These are phyloP conservation scores for Asparagopsis taxiformis DNA, from an alignment of 31 red algal genomes.

Conservation along the genomic window DNA sequence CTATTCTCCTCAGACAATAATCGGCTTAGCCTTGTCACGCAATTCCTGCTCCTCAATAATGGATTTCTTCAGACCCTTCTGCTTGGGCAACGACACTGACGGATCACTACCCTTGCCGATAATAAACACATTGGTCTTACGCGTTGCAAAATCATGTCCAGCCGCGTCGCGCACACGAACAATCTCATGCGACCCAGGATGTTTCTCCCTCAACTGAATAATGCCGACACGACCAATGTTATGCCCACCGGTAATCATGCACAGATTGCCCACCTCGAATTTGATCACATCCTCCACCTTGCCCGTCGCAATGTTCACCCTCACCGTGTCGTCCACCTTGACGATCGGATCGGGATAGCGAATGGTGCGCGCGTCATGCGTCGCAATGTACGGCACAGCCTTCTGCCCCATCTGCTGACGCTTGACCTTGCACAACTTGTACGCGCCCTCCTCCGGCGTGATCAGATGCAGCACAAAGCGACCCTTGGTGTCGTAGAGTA, in stretches of 20 bases:
- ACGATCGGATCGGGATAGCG: constrained; percentile 92
- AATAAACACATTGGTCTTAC: constrained; percentile 91
- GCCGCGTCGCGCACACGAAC: constrained; percentile 83
- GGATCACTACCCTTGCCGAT: constrained; percentile 90
- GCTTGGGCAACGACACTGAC: constrained; percentile 76
- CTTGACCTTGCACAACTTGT: constrained; percentile 97
- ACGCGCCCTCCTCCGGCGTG: constrained; percentile 88
- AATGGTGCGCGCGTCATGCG: constrained; percentile 92
- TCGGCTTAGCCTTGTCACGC: constrained; percentile 37
- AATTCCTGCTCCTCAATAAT: constrained; percentile 84
- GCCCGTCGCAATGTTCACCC: constrained; percentile 88
- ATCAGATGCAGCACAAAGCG: constrained; percentile 94
- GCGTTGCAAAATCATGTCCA: constrained; percentile 92
- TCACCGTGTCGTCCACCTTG: constrained; percentile 83
- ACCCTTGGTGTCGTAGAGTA: constrained; percentile 94
- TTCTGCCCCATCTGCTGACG: constrained; percentile 79
- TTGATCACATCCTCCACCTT: constrained; percentile 94
- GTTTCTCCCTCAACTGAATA: constrained; percentile 87
- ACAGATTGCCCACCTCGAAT: constrained; percentile 93
- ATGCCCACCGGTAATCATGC: constrained; percentile 97
- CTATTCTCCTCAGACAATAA: constrained; percentile 8
- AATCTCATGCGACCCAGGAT: constrained; percentile 94
- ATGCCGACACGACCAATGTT: constrained; percentile 95
- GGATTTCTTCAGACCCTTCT: constrained; percentile 79
- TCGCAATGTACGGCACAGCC: constrained; percentile 89